Percentiles rank a stretch among this genome's conserved stretches.
Evolutionary conservation across 2,329 filamentous ascomycete genomes (phyloP).

Genomic region (Immersiporthe knoxdaviesiana): DNA sequence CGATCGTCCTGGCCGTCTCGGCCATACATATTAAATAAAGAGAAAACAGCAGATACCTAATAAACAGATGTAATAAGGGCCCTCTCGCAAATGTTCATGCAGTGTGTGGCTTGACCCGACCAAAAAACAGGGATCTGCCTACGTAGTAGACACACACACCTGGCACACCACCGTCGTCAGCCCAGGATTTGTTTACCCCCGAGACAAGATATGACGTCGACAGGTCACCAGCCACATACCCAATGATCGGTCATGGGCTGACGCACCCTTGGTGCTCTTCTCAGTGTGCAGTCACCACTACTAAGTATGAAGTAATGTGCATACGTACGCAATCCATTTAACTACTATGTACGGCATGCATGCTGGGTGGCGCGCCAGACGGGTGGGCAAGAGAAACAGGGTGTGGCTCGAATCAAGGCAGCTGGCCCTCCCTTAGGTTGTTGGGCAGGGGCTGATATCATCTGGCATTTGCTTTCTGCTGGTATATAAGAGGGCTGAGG

Average conservation of each 20-base stretch:
- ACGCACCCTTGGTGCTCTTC: background rate
- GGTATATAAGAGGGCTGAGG: background rate
- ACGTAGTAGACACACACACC: no score
- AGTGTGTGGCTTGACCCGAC: slow-evolving; percentile 18
- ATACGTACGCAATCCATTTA: background rate
- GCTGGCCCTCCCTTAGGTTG: background rate
- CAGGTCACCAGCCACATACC: slow-evolving; percentile 13
- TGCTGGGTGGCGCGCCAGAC: background rate
- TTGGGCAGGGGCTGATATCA: background rate
- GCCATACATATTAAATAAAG: no score
- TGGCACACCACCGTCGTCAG: background rate
- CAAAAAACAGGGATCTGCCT: slow-evolving; percentile 8
- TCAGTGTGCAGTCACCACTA: no score
- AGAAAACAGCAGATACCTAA: no score
- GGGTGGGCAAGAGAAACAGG: background rate
- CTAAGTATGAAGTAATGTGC: background rate
- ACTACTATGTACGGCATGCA: background rate
- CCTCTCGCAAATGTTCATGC: no score
- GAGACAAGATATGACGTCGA: slow-evolving; percentile 19
- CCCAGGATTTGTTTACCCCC: background rate
- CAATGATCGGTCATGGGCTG: background rate
- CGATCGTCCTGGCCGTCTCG: no score
- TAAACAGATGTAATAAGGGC: no score
- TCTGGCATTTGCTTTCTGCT: background rate
- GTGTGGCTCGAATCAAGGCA: slow-evolving; percentile 4